These are phyloP conservation scores for Populus hybrid DNA, from an alignment of 441 rosid species.

Conservation along the genomic window DNA sequence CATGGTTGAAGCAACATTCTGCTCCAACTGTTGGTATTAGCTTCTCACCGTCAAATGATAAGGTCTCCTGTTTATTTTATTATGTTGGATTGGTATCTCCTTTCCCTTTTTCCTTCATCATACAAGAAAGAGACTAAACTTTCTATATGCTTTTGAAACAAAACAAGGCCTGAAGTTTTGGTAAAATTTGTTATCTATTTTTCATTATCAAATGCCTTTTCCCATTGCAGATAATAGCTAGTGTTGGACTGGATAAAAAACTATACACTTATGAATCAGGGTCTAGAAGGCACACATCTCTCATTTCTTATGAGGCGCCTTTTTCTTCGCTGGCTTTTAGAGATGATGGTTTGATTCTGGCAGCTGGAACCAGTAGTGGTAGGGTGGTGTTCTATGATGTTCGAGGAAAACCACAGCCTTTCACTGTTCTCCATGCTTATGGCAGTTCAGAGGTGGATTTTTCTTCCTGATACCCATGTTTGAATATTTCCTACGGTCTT, in stretches of 20 bases:
- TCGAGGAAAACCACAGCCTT: constrained; percentile 89
- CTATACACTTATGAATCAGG: constrained; percentile 86
- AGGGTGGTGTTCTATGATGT: constrained; percentile 89
- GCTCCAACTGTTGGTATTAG: constrained; percentile 90
- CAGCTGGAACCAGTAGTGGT: constrained; percentile 94
- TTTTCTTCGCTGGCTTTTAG: constrained; percentile 92
- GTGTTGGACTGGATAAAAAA: constrained; percentile 96
- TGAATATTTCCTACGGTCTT: background rate
- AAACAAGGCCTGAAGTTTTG: background rate
- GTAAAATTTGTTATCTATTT: constrained; percentile 6
- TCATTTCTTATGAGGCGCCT: constrained; percentile 80
- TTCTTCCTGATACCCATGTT: background rate
- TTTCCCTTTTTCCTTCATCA: background rate
- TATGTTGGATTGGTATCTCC: background rate
- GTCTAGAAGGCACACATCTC: constrained; percentile 75
- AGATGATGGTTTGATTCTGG: constrained; percentile 89
- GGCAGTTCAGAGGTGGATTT: constrained; percentile 75
- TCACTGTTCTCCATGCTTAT: constrained; percentile 84
- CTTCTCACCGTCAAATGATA: constrained; percentile 94
- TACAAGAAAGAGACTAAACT: background rate
- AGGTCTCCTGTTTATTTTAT: constrained; percentile 45
- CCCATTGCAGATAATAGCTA: constrained; percentile 71
- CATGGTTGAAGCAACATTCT: constrained; percentile 95
- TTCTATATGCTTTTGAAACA: constrained; percentile 2
- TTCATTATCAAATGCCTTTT: constrained; percentile 19